Conservation (phyloP, 2,329 filamentous ascomycete species). For the Penicillium sp. region DNA sequence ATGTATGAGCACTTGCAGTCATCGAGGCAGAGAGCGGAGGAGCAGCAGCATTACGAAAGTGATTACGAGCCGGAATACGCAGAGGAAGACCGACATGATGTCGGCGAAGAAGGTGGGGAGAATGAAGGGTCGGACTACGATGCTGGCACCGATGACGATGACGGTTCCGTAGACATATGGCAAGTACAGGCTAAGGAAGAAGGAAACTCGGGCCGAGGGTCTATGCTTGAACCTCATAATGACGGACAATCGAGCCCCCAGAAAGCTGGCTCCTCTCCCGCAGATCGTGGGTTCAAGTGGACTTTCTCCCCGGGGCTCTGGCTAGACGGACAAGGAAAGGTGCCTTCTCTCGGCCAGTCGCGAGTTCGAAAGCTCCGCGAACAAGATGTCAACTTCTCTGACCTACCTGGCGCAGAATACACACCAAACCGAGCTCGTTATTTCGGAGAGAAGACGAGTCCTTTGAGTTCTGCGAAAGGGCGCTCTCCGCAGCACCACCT, state of each 20-base stretch:
- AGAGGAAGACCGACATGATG: not conserved
- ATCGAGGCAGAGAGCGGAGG: not conserved
- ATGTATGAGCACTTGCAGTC: not conserved
- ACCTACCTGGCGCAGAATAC: conserved; percentile 36
- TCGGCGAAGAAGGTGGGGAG: conserved; percentile 3
- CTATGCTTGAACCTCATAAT: conserved; percentile 23
- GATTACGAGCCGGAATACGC: not conserved
- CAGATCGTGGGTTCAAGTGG: conserved; percentile 26
- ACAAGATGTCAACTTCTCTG: conserved; percentile 41
- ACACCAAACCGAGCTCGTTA: conserved; percentile 44
- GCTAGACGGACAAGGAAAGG: conserved; percentile 32
- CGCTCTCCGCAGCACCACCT: conserved; percentile 21
- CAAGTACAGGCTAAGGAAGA: conserved; percentile 50
- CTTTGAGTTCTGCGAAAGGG: conserved; percentile 29
- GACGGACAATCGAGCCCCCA: conserved; percentile 37
- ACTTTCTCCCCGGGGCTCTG: conserved; percentile 37
- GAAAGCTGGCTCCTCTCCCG: conserved; percentile 34
- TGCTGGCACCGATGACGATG: conserved; percentile 26
- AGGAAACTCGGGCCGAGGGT: conserved; percentile 31
- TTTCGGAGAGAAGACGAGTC: conserved; percentile 42
- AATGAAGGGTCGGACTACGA: not conserved
- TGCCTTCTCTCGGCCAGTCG: conserved; percentile 37
- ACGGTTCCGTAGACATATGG: conserved; percentile 54
- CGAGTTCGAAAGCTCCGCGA: conserved; percentile 40
- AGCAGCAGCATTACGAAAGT: not conserved